These are phyloP conservation scores for Phytophthora constricta DNA, from an alignment of 352 stramenopile genomes.

Conservation along the genomic window DNA sequence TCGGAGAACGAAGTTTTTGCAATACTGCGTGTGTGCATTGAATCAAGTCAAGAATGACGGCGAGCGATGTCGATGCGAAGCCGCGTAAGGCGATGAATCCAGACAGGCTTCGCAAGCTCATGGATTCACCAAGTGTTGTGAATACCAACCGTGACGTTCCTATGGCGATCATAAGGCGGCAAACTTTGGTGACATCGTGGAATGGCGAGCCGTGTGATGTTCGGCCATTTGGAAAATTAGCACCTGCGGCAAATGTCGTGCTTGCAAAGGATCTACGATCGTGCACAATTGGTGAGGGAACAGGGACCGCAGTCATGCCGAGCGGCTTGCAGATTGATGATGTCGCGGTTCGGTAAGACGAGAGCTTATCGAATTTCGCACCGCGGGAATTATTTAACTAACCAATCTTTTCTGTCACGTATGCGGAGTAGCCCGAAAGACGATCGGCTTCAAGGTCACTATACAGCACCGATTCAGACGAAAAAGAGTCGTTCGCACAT, in stretches of 20 bases:
- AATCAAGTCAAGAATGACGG: conserved; percentile 17
- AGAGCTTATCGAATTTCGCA: conserved; percentile 16
- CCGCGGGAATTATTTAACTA: background rate
- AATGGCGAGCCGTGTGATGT: conserved; percentile 66
- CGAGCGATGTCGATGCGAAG: conserved; percentile 26
- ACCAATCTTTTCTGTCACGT: background rate
- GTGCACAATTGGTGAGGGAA: conserved; percentile 32
- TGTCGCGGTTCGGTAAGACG: conserved; percentile 32
- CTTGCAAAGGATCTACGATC: conserved; percentile 45
- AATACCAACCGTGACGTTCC: conserved; percentile 51
- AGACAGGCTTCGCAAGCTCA: conserved; percentile 61
- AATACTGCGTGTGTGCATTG: too few species aligned
- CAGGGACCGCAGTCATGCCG: conserved; percentile 2
- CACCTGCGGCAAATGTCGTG: conserved; percentile 39
- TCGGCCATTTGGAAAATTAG: conserved; percentile 54
- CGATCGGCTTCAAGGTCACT: conserved; percentile 18
- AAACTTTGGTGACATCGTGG: conserved; percentile 58
- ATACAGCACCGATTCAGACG: conserved; percentile 53
- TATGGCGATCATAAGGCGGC: conserved; percentile 43
- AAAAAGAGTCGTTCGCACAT: conserved; percentile 54
- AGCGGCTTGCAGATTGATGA: conserved; percentile 41
- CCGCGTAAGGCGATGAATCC: conserved; percentile 52
- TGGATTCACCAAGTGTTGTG: conserved; percentile 54
- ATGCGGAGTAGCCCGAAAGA: conserved; percentile 13
- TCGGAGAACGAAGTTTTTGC: too few species aligned